Conservation (phyloP, 75 land plant genomes). For the Cupressus sempervirens region DNA sequence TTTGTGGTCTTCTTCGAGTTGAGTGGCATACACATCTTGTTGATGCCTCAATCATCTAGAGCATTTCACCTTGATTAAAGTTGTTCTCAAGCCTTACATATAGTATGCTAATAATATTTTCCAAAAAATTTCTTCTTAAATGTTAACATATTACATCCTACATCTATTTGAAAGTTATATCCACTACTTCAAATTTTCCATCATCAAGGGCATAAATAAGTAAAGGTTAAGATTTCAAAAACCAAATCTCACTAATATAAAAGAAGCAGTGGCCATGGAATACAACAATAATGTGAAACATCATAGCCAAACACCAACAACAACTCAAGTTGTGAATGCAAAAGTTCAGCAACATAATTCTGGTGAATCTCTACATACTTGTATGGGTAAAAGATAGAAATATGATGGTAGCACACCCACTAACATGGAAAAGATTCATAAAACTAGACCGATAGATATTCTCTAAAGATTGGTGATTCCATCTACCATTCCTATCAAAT, state of each 20-base stretch:
- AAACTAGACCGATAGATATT: conserved; percentile 47
- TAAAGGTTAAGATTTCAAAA: conserved; percentile 56
- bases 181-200: conserved; percentile 32
- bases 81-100: conserved; percentile 45
- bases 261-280: not conserved
- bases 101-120: no score
- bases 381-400: no score
- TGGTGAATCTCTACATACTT: no score
- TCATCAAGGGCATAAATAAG: conserved; percentile 31
- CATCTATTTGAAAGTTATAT: no score
- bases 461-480: conserved; percentile 69
- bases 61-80: conserved; percentile 41
- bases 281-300: not conserved
- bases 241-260: not conserved
- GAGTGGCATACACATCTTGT: conserved; percentile 62
- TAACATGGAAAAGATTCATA: conserved; percentile 51
- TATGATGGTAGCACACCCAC: conserved; percentile 35
- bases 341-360: not conserved
- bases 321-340: not conserved
- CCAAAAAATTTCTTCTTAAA: no score
- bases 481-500: conserved; percentile 37
- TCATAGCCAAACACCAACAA: not conserved
- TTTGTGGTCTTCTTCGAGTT: conserved; percentile 48
- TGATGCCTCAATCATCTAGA: conserved; percentile 52
- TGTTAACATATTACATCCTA: no score